Evolutionary conservation across 1,284 basidiomycete species (phyloP), one percentile per base, ranked within the genome.

Genomic region (Peniophora sp.): DNA sequence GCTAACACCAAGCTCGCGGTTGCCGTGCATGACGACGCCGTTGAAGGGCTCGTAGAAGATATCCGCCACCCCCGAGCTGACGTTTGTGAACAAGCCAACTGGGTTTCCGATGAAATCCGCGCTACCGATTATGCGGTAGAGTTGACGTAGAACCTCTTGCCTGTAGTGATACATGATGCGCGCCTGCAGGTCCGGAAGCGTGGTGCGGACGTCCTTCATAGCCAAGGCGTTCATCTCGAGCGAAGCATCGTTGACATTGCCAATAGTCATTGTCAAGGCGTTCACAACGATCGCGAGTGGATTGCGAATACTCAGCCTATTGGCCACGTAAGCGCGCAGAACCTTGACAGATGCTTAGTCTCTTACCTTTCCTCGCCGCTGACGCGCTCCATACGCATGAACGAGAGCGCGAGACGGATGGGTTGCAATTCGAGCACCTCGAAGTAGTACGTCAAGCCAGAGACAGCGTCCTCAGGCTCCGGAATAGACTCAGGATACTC

Each of bases 21-120:
- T 95, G 15, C 97, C 97, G 62, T 97, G 94, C 83, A 97, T 92
- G 51, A 99, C 89, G 34, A 96, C 89, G 35, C 96, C 96, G 55
- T 97, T 89, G 74, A 96, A 98, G 9, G 97, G 97, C 68, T 98
- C 97, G 62, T 99, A 98, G 75, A 99, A 99, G 58, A 99, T 95
- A 66, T 99, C 97, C 46, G 91, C 89, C 8, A 99, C 92, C n/a
- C 97, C 97, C 22, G 94, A 97, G 63, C 92, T 96, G 63, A 99
- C 95, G 62, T 98, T 99, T 55, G 92, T 97, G 75, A 99, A 99
- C 48, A 99, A 75, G 12, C 96, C 96, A 24, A 98, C 93, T 3
- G 96, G 96, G 61, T 90, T 90, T 8, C 83, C 88, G 55, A 91
- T 85, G 70, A 99, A 97, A 68, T 99, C 96, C 0, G 96, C 95